phyloP scores from a whole-genome alignment of 2,329 filamentous ascomycete species.

The Aspergillus proliferans region DNA sequence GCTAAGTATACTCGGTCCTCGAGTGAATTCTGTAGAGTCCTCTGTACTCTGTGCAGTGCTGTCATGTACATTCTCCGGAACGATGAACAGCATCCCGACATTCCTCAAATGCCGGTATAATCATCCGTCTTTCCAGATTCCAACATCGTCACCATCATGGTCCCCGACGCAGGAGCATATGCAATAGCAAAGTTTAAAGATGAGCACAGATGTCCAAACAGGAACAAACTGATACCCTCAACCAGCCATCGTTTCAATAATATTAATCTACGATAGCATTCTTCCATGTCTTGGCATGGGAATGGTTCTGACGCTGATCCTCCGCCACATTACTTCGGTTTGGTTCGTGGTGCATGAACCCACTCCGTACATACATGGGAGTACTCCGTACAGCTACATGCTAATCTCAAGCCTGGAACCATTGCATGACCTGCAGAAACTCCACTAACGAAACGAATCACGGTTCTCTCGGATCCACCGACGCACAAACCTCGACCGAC shows the following conservation, averaged over 20 bases:
- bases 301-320: neutral
- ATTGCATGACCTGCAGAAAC: neutral
- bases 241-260: neutral
- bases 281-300: neutral
- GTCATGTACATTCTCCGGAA: neutral
- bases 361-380: no score
- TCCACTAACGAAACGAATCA: neutral
- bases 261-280: neutral
- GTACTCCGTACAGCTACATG: no score
- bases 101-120: neutral
- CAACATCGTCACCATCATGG: neutral
- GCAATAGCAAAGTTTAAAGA: neutral
- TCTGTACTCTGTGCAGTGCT: neutral
- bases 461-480: neutral
- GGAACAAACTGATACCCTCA: neutral
- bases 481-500: neutral
- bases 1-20: no score
- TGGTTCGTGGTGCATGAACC: no score
- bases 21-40: no score
- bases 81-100: neutral
- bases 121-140: neutral
- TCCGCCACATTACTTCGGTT: neutral
- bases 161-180: no score
- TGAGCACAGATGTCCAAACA: neutral
- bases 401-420: neutral